Percentiles rank a stretch among this genome's conserved stretches.
phyloP scores from a whole-genome alignment of 768 basidiomycete species.

The Boletus vermiculosoides region DNA sequence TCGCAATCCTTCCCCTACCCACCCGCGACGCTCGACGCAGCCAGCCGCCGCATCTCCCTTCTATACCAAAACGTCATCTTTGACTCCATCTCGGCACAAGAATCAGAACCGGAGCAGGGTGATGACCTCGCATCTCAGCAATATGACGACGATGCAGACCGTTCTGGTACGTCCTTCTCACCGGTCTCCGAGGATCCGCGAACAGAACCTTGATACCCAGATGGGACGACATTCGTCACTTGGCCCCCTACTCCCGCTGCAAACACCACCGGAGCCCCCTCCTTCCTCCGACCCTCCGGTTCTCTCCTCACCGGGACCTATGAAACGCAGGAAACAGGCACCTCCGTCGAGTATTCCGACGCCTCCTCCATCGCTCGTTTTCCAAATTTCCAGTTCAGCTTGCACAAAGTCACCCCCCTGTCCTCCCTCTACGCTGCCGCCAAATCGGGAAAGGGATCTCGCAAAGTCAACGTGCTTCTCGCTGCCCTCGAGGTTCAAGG shows the following conservation, averaged over 20 bases:
- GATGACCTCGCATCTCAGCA: constrained; percentile 14
- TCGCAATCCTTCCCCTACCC: constrained; percentile 34
- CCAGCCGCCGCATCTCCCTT: constrained; percentile 64
- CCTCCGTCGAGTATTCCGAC: constrained; percentile 58
- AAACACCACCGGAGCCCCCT: constrained; percentile 22
- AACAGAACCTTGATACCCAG: constrained; percentile 23
- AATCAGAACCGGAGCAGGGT: constrained; percentile 17
- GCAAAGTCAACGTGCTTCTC: constrained; percentile 58
- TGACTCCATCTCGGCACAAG: constrained; percentile 39
- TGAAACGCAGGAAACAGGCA: constrained; percentile 43
- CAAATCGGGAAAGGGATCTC: constrained; percentile 36
- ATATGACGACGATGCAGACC: constrained; percentile 17
- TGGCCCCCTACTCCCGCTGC: constrained; percentile 53
- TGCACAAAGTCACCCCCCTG: constrained; percentile 57
- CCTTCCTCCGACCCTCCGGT: constrained; percentile 30
- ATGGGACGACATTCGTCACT: constrained; percentile 51
- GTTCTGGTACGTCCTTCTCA: constrained; percentile 13
- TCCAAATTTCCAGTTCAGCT: constrained; percentile 70
- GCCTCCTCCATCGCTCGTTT: constrained; percentile 72
- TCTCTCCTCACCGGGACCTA: constrained; percentile 30
- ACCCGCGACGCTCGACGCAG: constrained; percentile 59
- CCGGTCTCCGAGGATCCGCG: constrained; percentile 5
- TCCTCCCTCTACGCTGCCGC: constrained; percentile 34
- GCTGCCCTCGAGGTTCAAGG: constrained; percentile 77
- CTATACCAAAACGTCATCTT: constrained; percentile 77